These are phyloP conservation scores for Coprinopsis strossmayeri DNA, from an alignment of 768 basidiomycete species.

Conservation along the genomic window DNA sequence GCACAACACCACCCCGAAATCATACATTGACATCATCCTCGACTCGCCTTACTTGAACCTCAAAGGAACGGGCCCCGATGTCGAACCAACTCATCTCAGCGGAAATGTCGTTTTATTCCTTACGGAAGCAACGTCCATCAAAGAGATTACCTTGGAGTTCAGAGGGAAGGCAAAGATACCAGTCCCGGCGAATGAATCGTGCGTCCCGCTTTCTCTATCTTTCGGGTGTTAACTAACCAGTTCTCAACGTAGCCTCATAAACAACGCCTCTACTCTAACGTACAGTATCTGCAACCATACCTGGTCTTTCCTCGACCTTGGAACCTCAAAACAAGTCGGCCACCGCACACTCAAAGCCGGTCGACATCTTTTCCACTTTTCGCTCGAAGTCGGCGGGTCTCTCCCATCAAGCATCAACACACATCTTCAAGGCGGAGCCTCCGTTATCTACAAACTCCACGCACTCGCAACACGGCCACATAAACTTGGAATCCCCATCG, in stretches of 20 bases:
- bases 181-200: constrained; percentile 51
- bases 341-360: constrained; percentile 94
- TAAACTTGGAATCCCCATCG: constrained; percentile 24
- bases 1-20: constrained; percentile 14
- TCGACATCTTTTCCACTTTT: constrained; percentile 88
- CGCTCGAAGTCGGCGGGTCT: constrained; percentile 76
- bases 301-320: constrained; percentile 80
- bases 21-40: constrained; percentile 72
- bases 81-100: constrained; percentile 74
- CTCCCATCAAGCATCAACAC: constrained; percentile 75
- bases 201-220: constrained; percentile 21
- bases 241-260: constrained; percentile 29
- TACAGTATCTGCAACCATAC: constrained; percentile 75
- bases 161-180: constrained; percentile 77
- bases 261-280: constrained; percentile 41
- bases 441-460: constrained; percentile 83
- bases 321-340: constrained; percentile 49
- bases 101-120: constrained; percentile 80
- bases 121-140: constrained; percentile 75
- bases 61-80: constrained; percentile 75
- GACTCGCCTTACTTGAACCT: constrained; percentile 65
- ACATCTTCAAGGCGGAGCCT: constrained; percentile 47
- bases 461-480: constrained; percentile 78
- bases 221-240: constrained; percentile 8
- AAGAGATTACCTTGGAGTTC: constrained; percentile 80